These are phyloP conservation scores for Plasmodium berghei DNA, from an alignment of 169 alveolate genomes.

Conservation along the genomic window DNA sequence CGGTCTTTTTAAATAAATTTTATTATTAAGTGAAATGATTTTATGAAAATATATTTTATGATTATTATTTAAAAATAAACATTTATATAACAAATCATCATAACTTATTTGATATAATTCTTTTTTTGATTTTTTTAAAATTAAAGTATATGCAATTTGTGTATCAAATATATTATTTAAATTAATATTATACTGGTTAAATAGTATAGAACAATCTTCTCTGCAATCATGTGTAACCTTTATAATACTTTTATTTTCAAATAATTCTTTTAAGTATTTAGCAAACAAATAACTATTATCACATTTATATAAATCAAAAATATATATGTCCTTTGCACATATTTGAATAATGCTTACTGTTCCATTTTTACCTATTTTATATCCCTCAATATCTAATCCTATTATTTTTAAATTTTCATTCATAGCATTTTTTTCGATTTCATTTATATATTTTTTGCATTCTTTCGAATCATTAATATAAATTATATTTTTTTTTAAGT, in stretches of 20 bases:
- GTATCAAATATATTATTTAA: slow-evolving; percentile 53
- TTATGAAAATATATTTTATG: slow-evolving; percentile 71
- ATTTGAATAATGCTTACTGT: slow-evolving; percentile 48
- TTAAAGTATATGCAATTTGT: slow-evolving; percentile 51
- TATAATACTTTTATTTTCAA: slow-evolving; percentile 19
- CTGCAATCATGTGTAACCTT: slow-evolving; percentile 57
- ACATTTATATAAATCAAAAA: slow-evolving; percentile 62
- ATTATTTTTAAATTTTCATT: slow-evolving; percentile 10
- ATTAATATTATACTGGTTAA: slow-evolving; percentile 31
- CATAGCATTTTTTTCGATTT: slow-evolving; percentile 1
- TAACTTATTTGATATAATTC: slow-evolving; percentile 57
- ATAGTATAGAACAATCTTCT: slow-evolving; percentile 60
- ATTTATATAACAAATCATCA: slow-evolving; percentile 49
- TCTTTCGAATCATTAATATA: slow-evolving; percentile 33
- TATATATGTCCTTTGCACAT: slow-evolving; percentile 38
- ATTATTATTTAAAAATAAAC: slow-evolving; percentile 46
- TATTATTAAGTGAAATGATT: slow-evolving; percentile 31
- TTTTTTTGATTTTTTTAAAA: slow-evolving; percentile 38
- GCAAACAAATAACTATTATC: slow-evolving; percentile 32
- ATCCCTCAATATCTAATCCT: slow-evolving; percentile 58
- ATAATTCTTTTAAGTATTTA: slow-evolving; percentile 25
- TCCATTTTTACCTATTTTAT: slow-evolving; percentile 55
- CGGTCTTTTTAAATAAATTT: slow-evolving; percentile 57
- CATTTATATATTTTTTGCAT: slow-evolving; percentile 33
- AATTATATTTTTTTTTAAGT: slow-evolving; percentile 32